Base-by-base conservation (phyloP, 1,284 basidiomycete genomes). In the Agaricales sp. region DNA sequence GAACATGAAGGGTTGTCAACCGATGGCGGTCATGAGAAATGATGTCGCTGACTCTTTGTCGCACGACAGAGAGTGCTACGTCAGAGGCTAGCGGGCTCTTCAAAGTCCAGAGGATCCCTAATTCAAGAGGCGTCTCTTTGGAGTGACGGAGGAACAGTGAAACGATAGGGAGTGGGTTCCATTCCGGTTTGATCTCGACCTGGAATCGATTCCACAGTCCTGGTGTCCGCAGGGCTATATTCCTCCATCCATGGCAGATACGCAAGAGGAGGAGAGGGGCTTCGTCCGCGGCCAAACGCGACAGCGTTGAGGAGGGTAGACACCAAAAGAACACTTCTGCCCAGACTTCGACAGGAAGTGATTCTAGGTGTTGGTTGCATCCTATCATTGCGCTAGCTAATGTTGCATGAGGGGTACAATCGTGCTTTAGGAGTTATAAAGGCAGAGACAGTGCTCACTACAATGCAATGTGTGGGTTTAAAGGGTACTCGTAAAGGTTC, bases 161-260 rank as follows among this genome's bases (percentile, higher is more conserved):
- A 1, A 48, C 18, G 1, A 14, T 41, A 6, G 1, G 11, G 13
- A 43, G 16, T 44, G 47, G 47, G 3, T 26, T 22, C 14, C 38
- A 48, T 16, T 26, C 20, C 19, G 19, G 14, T 13, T 37, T 37
- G 47, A n/a, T 22, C 23, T 48, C 47, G 16, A 48, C 24, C 19
- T 22, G 22, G n/a, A 48, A 3, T 6, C 19, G 19, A n/a, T 26
- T 16, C 47, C 47, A 48, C 2, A 48, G 37, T 16, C 47, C 22
- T 22, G 47, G 47, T 11, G 47, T 41, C 11, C 11, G 16, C 4
- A 48, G 16, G 4, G 37, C 47, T 37, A 48, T 14, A 4, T 18
- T 21, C 13, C 18, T 16, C 47, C 47, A 48, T 8, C 35, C 19
- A 22, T 41, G 16, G 37, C 47, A 35, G 6, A 48, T 18, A 6